Conservation (phyloP, 2,329 filamentous ascomycete genomes). For the Monilinia fructigena region DNA sequence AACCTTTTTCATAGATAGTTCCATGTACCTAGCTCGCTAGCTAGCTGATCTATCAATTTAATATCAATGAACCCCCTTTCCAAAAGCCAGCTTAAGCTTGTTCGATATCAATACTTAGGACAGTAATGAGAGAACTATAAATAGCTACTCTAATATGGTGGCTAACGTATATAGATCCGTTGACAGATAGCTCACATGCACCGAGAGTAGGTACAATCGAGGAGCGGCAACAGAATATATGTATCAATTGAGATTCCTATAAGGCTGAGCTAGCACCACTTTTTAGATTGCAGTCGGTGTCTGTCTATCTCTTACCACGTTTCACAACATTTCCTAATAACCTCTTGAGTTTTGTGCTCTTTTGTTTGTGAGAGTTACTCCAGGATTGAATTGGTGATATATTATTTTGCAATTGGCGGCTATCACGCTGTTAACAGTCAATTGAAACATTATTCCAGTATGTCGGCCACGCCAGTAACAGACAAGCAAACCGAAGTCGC, state of each 20-base stretch:
- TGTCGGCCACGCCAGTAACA: slow-evolving; percentile 17
- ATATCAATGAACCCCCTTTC: slow-evolving; percentile 1
- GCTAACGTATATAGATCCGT: neutral
- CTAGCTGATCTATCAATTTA: too few relatives aligned
- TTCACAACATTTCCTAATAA: neutral
- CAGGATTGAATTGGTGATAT: neutral
- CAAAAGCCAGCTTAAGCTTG: neutral
- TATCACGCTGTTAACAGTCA: neutral
- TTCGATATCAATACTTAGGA: too few relatives aligned
- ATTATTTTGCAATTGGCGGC: neutral
- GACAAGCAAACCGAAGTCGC: slow-evolving; percentile 9
- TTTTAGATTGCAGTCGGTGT: slow-evolving; percentile 18
- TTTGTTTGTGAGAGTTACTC: neutral
- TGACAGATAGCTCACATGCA: neutral
- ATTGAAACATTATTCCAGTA: slow-evolving; percentile 2
- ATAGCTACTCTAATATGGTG: neutral
- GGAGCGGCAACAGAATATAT: neutral
- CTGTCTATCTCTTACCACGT: neutral
- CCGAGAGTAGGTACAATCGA: slow-evolving; percentile 2
- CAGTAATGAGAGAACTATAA: neutral
- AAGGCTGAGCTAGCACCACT: slow-evolving; percentile 19
- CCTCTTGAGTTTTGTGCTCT: neutral
- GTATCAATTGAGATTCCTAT: neutral
- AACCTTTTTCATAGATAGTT: too few relatives aligned
- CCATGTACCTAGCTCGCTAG: too few relatives aligned